Evolutionary conservation across 2,329 filamentous ascomycete genomes (phyloP).

Genomic region (Diplodia sapinea): DNA sequence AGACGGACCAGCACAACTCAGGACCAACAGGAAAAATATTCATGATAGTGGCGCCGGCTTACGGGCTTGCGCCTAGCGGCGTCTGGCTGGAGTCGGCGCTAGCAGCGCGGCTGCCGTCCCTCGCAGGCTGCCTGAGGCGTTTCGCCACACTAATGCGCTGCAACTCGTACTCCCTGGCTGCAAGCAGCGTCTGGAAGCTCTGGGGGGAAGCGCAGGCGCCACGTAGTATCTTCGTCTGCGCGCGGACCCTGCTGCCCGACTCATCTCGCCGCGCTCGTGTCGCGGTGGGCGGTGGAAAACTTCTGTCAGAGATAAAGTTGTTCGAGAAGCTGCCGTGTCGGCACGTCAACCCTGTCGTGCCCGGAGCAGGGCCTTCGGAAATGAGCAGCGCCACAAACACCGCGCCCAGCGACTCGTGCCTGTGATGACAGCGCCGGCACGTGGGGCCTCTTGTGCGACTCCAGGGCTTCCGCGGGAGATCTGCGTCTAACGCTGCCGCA

Average conservation of each 20-base stretch:
- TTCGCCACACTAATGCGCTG: conserved; percentile 27
- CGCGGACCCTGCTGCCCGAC: conserved; percentile 10
- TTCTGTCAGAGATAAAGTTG: conserved; percentile 28
- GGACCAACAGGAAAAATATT: conserved; percentile 21
- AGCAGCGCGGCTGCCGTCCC: conserved; percentile 21
- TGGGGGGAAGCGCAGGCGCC: no score
- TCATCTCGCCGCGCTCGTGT: conserved; percentile 21
- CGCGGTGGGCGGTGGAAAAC: conserved; percentile 1
- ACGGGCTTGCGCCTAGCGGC: conserved; percentile 18
- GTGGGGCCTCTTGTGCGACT: conserved; percentile 29
- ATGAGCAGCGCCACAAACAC: conserved; percentile 23
- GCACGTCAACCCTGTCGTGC: conserved; percentile 15
- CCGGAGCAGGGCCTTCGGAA: conserved; percentile 20
- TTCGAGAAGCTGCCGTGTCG: conserved; percentile 23
- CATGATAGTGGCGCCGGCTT: conserved; percentile 27
- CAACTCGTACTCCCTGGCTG: conserved; percentile 18
- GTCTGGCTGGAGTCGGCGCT: conserved; percentile 11
- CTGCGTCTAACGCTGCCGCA: conserved; percentile 31
- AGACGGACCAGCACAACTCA: background rate
- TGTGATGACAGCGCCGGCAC: conserved; percentile 26
- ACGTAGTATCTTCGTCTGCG: conserved; percentile 11
- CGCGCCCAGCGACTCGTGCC: conserved; percentile 22
- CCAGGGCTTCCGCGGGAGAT: conserved; percentile 30
- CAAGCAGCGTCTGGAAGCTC: conserved; percentile 23
- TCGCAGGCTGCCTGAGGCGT: conserved; percentile 26